A percentile compares a stretch with the other conserved stretches of the same genome.
phyloP scores from a whole-genome alignment of 2,329 filamentous ascomycete genomes.

The Pezicula radicicola region DNA sequence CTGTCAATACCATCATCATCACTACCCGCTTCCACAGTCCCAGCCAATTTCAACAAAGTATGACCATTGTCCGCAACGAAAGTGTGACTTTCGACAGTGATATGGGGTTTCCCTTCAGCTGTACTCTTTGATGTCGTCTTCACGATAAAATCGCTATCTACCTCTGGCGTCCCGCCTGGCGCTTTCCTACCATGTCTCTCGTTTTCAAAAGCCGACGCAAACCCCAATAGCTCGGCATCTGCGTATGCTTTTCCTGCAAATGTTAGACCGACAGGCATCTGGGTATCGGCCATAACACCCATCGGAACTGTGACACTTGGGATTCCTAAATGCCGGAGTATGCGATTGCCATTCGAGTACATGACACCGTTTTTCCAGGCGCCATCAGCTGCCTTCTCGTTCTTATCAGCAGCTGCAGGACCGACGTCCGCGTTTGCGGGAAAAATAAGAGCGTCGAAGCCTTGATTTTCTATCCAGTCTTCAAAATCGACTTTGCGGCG shows the following conservation, averaged over 20 bases:
- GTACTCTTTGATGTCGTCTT: not conserved
- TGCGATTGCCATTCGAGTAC: slow-evolving; percentile 51
- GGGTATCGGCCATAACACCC: slow-evolving; percentile 24
- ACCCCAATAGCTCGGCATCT: slow-evolving; percentile 32
- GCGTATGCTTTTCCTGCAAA: slow-evolving; percentile 47
- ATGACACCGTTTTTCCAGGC: slow-evolving; percentile 47
- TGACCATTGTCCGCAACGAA: too few relatives aligned
- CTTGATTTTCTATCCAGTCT: slow-evolving; percentile 42
- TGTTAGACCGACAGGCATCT: slow-evolving; percentile 50
- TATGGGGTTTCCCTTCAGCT: not conserved
- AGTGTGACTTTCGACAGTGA: not conserved
- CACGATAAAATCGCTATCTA: not conserved
- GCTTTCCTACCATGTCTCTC: slow-evolving; percentile 1
- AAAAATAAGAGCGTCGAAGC: slow-evolving; percentile 44
- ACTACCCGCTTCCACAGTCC: not conserved
- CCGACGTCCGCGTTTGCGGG: slow-evolving; percentile 48
- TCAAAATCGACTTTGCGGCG: slow-evolving; percentile 45
- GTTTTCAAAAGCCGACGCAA: slow-evolving; percentile 19
- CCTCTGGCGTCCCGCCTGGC: slow-evolving; percentile 6
- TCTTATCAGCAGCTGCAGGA: slow-evolving; percentile 41
- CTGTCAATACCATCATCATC: not conserved
- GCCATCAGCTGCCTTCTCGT: slow-evolving; percentile 28
- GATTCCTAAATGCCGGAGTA: slow-evolving; percentile 50
- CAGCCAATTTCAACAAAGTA: not conserved
- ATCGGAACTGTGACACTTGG: slow-evolving; percentile 47